Evolutionary conservation across 2,329 filamentous ascomycete species (phyloP).

Genomic region (Juglanconis oblonga): DNA sequence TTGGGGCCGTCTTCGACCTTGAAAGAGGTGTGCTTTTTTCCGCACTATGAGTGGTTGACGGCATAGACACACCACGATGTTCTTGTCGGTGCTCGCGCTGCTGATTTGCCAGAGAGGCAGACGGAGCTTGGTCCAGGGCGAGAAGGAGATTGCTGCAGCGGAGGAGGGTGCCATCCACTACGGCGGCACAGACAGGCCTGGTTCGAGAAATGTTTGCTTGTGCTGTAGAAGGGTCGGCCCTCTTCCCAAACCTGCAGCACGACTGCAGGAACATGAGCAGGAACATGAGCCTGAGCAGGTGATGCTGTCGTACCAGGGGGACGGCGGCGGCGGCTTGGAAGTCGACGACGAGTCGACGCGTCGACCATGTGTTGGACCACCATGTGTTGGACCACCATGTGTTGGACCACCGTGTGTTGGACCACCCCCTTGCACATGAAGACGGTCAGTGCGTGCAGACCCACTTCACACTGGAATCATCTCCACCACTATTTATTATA

Average conservation of each 20-base stretch:
- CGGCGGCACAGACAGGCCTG: neutral
- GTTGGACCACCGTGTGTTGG: no score
- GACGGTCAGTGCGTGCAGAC: no score
- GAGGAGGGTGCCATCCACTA: neutral
- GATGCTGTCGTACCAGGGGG: neutral
- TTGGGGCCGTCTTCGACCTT: no score
- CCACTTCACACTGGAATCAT: no score
- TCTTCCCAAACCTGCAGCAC: slow-evolving; percentile 4
- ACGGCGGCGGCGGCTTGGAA: no score
- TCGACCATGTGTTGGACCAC: neutral
- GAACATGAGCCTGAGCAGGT: neutral
- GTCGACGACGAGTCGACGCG: neutral
- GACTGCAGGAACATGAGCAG: neutral
- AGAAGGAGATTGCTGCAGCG: neutral
- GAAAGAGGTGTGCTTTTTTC: no score
- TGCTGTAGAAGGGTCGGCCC: neutral
- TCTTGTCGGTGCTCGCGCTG: neutral
- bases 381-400: neutral
- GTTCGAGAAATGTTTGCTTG: neutral
- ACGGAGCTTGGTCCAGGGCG: neutral
- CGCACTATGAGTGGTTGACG: neutral
- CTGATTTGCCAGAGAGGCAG: neutral
- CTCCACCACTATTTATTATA: no score
- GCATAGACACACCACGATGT: neutral
- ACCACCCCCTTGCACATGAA: no score